A percentile compares a stretch with the other conserved stretches of the same genome.
phyloP scores from a whole-genome alignment of 345 rosid species.

The Citrus sinensis region DVS_A1.0 CM039161.1:3693001-3693500 shows the following conservation, averaged over 20 bases:
- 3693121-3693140: conserved; percentile 63
- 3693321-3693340: not conserved
- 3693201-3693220: conserved; percentile 45
- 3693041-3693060: conserved; percentile 59
- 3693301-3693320: not conserved
- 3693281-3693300: not conserved
- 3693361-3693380: not conserved
- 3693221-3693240: conserved; percentile 47
- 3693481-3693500: not conserved
- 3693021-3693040: conserved; percentile 88
- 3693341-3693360: not conserved
- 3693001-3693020: conserved; percentile 62
- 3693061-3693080: conserved; percentile 69
- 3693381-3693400: not conserved
- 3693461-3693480: not conserved
- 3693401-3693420: not conserved
- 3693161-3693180: conserved; percentile 52
- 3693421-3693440: not conserved
- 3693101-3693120: conserved; percentile 61
- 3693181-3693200: conserved; percentile 48
- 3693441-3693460: not conserved
- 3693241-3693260: conserved; percentile 3
- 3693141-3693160: conserved; percentile 46
- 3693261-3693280: not conserved
- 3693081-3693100: conserved; percentile 51